Conservation (phyloP, 345 rosid species). For the Raphanus raphanistrum region DNA sequence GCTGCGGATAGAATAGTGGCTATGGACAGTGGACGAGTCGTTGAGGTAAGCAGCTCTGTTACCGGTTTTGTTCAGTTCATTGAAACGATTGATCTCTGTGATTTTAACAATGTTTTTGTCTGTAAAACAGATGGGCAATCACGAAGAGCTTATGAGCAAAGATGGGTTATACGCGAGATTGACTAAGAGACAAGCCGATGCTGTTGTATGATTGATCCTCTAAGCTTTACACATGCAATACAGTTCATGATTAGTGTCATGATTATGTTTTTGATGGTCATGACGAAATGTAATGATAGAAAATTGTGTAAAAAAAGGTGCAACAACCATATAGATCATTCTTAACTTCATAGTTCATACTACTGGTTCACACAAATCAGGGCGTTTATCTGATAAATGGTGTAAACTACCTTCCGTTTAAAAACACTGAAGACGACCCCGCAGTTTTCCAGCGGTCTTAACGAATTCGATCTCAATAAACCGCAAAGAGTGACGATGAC, state of each 20-base stretch:
- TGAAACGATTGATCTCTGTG: neutral
- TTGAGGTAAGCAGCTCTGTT: slow-evolving; percentile 57
- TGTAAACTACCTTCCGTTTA: neutral
- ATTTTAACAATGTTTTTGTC: slow-evolving; percentile 9
- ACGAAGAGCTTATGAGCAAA: slow-evolving; percentile 67
- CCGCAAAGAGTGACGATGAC: too few relatives aligned
- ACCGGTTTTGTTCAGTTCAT: slow-evolving; percentile 6
- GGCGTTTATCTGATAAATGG: neutral
- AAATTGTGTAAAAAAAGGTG: neutral
- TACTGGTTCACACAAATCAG: neutral
- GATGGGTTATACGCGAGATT: slow-evolving; percentile 81
- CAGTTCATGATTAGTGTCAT: slow-evolving; percentile 27
- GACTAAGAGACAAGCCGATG: slow-evolving; percentile 86
- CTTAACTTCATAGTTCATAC: neutral
- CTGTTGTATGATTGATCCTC: slow-evolving; percentile 58
- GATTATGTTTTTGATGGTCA: slow-evolving; percentile 30
- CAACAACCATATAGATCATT: neutral
- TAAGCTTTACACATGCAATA: slow-evolving; percentile 7
- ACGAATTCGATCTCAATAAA: too few relatives aligned
- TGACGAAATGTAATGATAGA: neutral
- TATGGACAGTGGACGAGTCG: slow-evolving; percentile 74
- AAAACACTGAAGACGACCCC: neutral
- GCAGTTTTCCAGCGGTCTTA: neutral
- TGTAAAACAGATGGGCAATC: slow-evolving; percentile 68
- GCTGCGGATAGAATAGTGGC: slow-evolving; percentile 92